Evolutionary conservation across 352 stramenopile species (phyloP).

Genomic region (Hyaloperonospora arabidopsidis): DNA sequence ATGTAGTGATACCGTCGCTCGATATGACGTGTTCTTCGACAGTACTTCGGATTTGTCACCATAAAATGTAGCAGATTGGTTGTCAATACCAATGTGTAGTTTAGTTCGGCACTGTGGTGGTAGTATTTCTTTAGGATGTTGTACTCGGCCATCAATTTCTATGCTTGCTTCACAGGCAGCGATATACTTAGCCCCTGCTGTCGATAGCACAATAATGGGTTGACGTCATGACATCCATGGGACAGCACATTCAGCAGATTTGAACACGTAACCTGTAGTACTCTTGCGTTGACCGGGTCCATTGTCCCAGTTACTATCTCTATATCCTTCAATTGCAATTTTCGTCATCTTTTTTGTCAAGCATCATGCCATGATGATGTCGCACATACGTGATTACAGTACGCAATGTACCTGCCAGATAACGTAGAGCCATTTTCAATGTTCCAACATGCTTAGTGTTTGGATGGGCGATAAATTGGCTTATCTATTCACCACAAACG

Average conservation of each 20-base stretch:
- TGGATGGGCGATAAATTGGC: background rate
- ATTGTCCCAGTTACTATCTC: too few relatives aligned
- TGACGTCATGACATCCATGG: background rate
- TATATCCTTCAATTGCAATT: background rate
- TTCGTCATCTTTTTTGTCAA: background rate
- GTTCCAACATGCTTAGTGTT: background rate
- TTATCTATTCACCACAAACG: background rate
- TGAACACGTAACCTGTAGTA: background rate
- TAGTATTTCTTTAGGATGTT: background rate
- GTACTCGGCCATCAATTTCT: background rate
- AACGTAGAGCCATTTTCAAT: slow-evolving; percentile 4
- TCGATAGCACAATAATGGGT: background rate
- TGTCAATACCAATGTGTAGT: background rate
- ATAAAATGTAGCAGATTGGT: background rate
- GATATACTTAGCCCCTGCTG: background rate
- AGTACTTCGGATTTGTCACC: background rate
- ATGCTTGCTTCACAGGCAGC: slow-evolving; percentile 1
- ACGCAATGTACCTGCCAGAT: slow-evolving; percentile 1
- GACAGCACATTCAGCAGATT: background rate
- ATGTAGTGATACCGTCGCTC: background rate
- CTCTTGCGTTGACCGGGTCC: too few relatives aligned
- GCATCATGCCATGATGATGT: background rate
- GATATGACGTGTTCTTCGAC: background rate
- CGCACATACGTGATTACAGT: background rate
- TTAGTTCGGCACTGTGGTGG: background rate